A percentile compares a stretch with the other conserved stretches of the same genome.
Evolutionary conservation across 2,329 filamentous ascomycete genomes (phyloP).

Genomic region (Thielaviopsis euricoi): DNA sequence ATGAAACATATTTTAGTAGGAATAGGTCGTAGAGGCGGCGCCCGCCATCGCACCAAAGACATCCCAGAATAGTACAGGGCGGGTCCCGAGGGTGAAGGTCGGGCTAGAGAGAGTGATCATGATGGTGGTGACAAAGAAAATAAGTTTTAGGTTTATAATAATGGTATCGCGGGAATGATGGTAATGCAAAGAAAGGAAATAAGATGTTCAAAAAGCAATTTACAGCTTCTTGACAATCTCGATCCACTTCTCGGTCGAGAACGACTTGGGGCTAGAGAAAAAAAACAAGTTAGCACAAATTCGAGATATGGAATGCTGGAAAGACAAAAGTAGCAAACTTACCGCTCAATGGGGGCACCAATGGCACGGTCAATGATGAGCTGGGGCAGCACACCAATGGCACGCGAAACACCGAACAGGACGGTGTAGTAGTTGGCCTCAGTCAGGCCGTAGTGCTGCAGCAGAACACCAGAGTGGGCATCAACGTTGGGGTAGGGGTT

Average conservation of each 20-base stretch:
- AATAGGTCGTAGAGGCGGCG: slow-evolving; percentile 4
- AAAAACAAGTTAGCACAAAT: slow-evolving; percentile 7
- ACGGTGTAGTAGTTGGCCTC: slow-evolving; percentile 99
- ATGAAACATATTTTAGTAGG: slow-evolving; percentile 7
- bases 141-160: neutral
- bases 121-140: neutral
- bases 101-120: neutral
- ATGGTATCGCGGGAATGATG: neutral
- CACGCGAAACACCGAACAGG: slow-evolving; percentile 95
- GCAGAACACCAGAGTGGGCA: slow-evolving; percentile 95
- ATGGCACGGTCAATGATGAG: slow-evolving; percentile 98
- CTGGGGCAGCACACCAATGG: slow-evolving; percentile 96
- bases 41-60: slow-evolving; percentile 10
- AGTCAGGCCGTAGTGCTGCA: slow-evolving; percentile 98
- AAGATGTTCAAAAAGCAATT: slow-evolving; percentile 19
- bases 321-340: slow-evolving; percentile 12
- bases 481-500: slow-evolving; percentile 99
- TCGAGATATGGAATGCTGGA: neutral
- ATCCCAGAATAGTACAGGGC: slow-evolving; percentile 9
- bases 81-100: slow-evolving; percentile 6
- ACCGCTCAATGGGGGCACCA: slow-evolving; percentile 87
- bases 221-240: slow-evolving; percentile 89
- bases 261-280: slow-evolving; percentile 60
- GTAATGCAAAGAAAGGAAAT: neutral
- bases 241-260: slow-evolving; percentile 92